Evolutionary conservation across 371 early-diverging fungal species (phyloP).

Genomic region (Actinomucor elegans): DNA sequence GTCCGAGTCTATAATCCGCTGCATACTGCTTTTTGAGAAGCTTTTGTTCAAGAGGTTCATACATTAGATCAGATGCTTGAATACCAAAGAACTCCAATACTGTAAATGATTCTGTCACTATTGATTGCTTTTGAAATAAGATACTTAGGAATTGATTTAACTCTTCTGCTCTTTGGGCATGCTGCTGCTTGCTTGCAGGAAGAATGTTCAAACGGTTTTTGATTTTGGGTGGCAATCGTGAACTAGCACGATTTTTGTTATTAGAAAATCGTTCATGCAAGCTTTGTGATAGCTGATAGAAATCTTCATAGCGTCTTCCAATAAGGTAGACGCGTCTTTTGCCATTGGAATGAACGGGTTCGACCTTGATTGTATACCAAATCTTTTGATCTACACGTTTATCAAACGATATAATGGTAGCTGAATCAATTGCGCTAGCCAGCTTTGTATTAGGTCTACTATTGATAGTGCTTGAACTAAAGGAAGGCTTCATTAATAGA

Average conservation of each 20-base stretch:
- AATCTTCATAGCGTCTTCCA: conserved; percentile 24
- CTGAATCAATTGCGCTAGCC: conserved; percentile 5
- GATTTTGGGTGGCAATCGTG: conserved; percentile 16
- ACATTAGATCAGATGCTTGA: not conserved
- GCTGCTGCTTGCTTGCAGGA: conserved; percentile 8
- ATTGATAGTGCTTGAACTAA: not conserved
- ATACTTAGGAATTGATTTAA: conserved; percentile 17
- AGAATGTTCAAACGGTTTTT: conserved; percentile 9
- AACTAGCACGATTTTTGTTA: not conserved
- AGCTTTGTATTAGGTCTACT: not conserved
- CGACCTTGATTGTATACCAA: conserved; percentile 18
- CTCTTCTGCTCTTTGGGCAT: conserved; percentile 23
- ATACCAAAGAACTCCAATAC: conserved; percentile 24
- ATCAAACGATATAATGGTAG: conserved; percentile 20
- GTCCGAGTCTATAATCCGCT: too few relatives aligned
- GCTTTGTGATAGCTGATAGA: conserved; percentile 25
- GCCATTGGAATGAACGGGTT: not conserved
- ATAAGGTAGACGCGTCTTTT: conserved; percentile 6
- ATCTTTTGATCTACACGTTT: conserved; percentile 25
- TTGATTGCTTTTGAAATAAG: conserved; percentile 16
- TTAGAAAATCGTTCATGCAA: conserved; percentile 18
- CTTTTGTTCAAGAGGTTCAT: too few relatives aligned
- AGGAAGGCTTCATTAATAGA: conserved; percentile 1
- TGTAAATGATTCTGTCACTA: conserved; percentile 16
- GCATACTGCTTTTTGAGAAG: too few relatives aligned